Conservation (phyloP, 768 basidiomycete genomes). For the Podaxis sp. region DNA sequence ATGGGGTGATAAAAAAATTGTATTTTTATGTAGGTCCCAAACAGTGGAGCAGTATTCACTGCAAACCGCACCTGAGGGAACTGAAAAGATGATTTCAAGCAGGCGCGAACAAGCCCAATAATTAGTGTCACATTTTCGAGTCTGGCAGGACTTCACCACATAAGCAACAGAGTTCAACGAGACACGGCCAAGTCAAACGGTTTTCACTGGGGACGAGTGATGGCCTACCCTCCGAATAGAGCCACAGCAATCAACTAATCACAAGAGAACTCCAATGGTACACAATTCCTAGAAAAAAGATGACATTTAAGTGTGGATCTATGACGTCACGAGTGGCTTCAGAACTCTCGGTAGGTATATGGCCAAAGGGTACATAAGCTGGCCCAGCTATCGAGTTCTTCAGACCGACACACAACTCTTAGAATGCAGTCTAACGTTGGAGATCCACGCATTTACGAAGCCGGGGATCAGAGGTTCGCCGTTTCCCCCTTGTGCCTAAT, state of each 20-base stretch:
- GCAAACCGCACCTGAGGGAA: too few relatives aligned
- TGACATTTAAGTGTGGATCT: background rate
- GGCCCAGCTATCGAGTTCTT: background rate
- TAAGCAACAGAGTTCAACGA: too few relatives aligned
- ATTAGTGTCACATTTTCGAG: too few relatives aligned
- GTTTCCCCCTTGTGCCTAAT: background rate
- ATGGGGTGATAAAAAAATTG: too few relatives aligned
- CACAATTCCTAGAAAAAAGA: background rate
- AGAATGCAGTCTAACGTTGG: constrained; percentile 51
- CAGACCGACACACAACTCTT: background rate
- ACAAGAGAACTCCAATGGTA: background rate
- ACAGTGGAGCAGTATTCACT: too few relatives aligned
- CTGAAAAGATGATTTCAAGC: too few relatives aligned
- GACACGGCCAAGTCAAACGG: too few relatives aligned
- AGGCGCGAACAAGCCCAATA: too few relatives aligned
- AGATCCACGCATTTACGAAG: constrained; percentile 47
- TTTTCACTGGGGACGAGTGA: too few relatives aligned
- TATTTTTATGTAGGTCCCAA: too few relatives aligned
- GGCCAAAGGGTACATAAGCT: background rate
- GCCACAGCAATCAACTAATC: background rate
- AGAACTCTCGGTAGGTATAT: background rate
- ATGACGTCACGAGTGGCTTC: background rate
- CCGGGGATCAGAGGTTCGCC: constrained; percentile 46
- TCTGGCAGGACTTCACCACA: too few relatives aligned
- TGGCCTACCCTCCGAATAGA: background rate